phyloP scores from a whole-genome alignment of 768 basidiomycete genomes.

The Termitomyces sp. region DNA sequence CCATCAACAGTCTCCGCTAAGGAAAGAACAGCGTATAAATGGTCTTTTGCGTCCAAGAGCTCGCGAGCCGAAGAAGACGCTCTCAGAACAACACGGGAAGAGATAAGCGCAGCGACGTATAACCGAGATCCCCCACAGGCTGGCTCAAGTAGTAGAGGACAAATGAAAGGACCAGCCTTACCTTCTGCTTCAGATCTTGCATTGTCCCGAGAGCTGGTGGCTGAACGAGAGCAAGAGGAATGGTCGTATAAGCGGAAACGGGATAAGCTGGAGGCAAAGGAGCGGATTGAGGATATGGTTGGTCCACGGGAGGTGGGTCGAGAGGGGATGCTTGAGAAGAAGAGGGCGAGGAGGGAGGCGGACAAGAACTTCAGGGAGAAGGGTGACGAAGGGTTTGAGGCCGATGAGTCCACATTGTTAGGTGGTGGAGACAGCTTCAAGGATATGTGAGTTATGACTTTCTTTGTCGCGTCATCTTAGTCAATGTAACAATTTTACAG shows the following conservation, averaged over 20 bases:
- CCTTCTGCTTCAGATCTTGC: constrained; percentile 67
- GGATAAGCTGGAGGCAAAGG: constrained; percentile 59
- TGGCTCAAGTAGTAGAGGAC: constrained; percentile 27
- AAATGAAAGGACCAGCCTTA: constrained; percentile 61
- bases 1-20: constrained; percentile 51
- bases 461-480: not conserved
- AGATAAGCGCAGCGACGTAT: constrained; percentile 50
- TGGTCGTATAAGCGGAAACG: constrained; percentile 60
- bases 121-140: constrained; percentile 21
- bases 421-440: constrained; percentile 82
- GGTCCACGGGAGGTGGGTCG: constrained; percentile 78
- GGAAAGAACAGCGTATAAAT: constrained; percentile 79
- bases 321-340: constrained; percentile 87
- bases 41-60: constrained; percentile 74
- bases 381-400: constrained; percentile 74
- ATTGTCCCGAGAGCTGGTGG: constrained; percentile 58
- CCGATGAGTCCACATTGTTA: constrained; percentile 73
- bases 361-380: constrained; percentile 71
- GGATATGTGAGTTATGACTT: constrained; percentile 51
- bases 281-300: constrained; percentile 70
- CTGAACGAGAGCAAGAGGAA: constrained; percentile 49
- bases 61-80: constrained; percentile 55
- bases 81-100: constrained; percentile 52
- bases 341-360: constrained; percentile 63
- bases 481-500: constrained; percentile 31